A percentile compares a stretch with the other conserved stretches of the same genome.
Evolutionary conservation across 1,139 yeast genomes (phyloP).

Genomic region (Suhomyces anneliseae): DNA sequence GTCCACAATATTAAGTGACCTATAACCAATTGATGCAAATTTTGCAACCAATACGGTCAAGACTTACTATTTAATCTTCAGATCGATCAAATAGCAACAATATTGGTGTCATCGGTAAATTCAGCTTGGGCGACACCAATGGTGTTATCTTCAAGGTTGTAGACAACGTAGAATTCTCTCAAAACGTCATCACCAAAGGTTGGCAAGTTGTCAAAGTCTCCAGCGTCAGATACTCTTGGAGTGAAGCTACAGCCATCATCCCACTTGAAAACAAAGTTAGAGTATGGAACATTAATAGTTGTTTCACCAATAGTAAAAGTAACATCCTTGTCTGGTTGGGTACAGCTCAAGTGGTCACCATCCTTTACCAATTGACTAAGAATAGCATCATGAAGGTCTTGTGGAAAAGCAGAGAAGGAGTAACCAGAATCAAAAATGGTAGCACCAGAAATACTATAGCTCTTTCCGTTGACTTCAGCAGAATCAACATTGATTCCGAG

Average conservation of each 20-base stretch:
- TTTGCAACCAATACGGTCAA: background rate
- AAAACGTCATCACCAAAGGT: conserved; percentile 21
- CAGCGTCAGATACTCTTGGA: background rate
- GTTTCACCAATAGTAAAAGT: conserved; percentile 3
- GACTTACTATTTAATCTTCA: background rate
- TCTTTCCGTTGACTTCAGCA: background rate
- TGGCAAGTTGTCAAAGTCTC: conserved; percentile 1
- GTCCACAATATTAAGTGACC: too few relatives aligned
- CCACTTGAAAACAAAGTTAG: background rate
- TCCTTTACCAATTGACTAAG: background rate
- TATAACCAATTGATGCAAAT: too few relatives aligned
- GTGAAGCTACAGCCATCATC: background rate
- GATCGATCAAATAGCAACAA: background rate
- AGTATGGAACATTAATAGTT: conserved; percentile 2
- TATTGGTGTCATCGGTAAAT: conserved; percentile 11
- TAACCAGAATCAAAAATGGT: conserved; percentile 8
- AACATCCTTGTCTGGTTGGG: background rate
- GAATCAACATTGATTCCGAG: conserved; percentile 2
- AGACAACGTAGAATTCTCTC: conserved; percentile 24
- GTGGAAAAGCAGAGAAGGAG: background rate
- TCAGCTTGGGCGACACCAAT: conserved; percentile 22
- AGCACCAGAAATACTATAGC: background rate
- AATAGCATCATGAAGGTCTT: background rate
- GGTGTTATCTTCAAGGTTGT: conserved; percentile 19
- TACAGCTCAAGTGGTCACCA: background rate